Conservation (phyloP, 345 rosid genomes). For the Theobroma cacao region DNA sequence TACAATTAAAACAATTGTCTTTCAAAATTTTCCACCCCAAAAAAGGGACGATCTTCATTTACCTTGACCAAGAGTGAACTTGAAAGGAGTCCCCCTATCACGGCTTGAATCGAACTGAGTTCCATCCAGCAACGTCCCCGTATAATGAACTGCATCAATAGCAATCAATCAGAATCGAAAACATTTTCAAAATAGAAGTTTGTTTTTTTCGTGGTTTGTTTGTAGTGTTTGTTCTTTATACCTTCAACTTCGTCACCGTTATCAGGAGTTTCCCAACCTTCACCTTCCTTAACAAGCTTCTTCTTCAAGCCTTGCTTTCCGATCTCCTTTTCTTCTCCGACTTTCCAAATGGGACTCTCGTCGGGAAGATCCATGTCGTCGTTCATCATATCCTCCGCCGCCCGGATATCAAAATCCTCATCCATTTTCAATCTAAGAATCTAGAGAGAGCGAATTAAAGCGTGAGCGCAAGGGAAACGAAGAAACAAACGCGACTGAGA, state of each 20-base stretch:
- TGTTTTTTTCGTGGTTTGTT: not conserved
- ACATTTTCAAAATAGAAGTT: not conserved
- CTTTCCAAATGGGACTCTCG: conserved; percentile 32
- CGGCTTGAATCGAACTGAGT: conserved; percentile 92
- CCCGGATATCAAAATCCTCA: conserved; percentile 55
- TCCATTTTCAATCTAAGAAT: conserved; percentile 36
- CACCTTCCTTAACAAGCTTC: conserved; percentile 78
- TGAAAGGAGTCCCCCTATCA: conserved; percentile 81
- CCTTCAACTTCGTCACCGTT: conserved; percentile 89
- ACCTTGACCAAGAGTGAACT: conserved; percentile 97
- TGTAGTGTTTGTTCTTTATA: not conserved
- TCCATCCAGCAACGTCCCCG: conserved; percentile 92
- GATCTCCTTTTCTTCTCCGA: conserved; percentile 82
- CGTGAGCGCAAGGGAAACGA: not conserved
- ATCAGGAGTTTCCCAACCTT: conserved; percentile 66
- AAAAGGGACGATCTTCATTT: not conserved
- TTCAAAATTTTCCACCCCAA: not conserved
- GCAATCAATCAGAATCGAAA: not conserved
- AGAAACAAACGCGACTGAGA: not conserved
- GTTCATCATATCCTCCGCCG: conserved; percentile 41
- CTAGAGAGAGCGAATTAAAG: not conserved
- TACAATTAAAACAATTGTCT: not conserved
- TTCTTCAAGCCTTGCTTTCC: conserved; percentile 74
- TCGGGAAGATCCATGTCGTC: conserved; percentile 52
- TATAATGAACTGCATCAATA: conserved; percentile 48